These are phyloP conservation scores for Sporormia fimetaria DNA, from an alignment of 495 filamentous ascomycete species.

Conservation along the genomic window DNA sequence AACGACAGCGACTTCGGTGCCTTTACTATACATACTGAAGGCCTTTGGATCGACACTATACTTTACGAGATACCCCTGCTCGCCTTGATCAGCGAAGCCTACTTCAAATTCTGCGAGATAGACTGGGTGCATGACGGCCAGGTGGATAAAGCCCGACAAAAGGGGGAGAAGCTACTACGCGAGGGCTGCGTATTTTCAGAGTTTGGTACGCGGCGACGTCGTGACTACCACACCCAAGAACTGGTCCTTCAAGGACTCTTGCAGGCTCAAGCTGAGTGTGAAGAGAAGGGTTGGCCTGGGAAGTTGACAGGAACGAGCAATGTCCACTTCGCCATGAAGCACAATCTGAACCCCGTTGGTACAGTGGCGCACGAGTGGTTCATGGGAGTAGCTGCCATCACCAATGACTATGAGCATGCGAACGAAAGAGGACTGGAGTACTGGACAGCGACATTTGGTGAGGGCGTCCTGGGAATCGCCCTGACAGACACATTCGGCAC, in stretches of 20 bases:
- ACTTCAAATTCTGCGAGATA: slow-evolving; percentile 86
- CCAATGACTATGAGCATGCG: slow-evolving; percentile 68
- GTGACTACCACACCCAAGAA: slow-evolving; percentile 92
- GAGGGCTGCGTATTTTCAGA: slow-evolving; percentile 84
- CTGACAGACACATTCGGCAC: slow-evolving; percentile 98
- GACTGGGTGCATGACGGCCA: slow-evolving; percentile 82
- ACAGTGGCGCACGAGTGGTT: slow-evolving; percentile 99
- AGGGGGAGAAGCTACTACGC: slow-evolving; percentile 64
- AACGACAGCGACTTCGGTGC: slow-evolving; percentile 62
- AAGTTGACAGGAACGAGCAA: slow-evolving; percentile 84
- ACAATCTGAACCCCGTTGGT: slow-evolving; percentile 68
- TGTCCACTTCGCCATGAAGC: slow-evolving; percentile 92
- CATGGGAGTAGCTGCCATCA: slow-evolving; percentile 93
- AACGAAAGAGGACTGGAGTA: slow-evolving; percentile 72
- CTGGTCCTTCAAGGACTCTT: slow-evolving; percentile 75
- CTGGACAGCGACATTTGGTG: slow-evolving; percentile 86
- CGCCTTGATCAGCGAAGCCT: slow-evolving; percentile 84
- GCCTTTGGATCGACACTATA: slow-evolving; percentile 88
- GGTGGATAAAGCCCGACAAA: slow-evolving; percentile 67
- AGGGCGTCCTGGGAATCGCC: slow-evolving; percentile 82
- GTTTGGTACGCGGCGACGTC: slow-evolving; percentile 76
- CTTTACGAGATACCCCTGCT: slow-evolving; percentile 95
- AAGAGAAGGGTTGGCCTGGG: slow-evolving; percentile 49
- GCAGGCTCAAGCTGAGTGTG: slow-evolving; percentile 52
- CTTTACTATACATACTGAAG: slow-evolving; percentile 59